Base-by-base conservation (phyloP, 305 asterid species). In the Fraxinus dipetala region DNA sequence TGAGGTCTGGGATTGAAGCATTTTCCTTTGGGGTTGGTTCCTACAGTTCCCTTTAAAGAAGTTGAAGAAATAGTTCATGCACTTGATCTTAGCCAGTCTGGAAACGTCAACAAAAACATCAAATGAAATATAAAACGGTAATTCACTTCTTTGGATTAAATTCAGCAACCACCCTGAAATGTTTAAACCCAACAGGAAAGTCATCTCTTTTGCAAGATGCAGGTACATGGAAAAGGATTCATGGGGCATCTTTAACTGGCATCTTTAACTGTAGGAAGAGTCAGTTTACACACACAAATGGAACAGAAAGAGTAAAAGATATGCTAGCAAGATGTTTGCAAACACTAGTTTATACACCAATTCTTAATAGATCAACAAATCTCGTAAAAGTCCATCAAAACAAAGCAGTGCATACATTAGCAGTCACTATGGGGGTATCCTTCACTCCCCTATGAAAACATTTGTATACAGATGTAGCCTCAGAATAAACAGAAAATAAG, bases 391-490 rank as follows among this genome's bases (percentile, higher is more conserved):
- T 77, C 31, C 40, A 13, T 31, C 63, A 38, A 63, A 61, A 24
- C 34, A 59, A 72, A 30, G 51, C 34, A 59, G 67, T 38, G 59
- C 54, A 45, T 31, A 77, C 80, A 84, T 14, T 54, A n/a, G 40
- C 28, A 54, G 54, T 59, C n/a, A 31, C 43, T 40, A 40, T 4
- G 43, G 28, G 65, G 51, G 13, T 43, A 43, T 6, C 16, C 20
- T 35, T 36, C 70, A 61, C 77, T 75, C 59, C 67, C 76, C 82
- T 38, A 76, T 38, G 38, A 59, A 78, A 79, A 70, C 76, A 69
- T 28, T 82, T 74, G 81, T 77, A 59, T 84, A 80, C 89, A 84
- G 56, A 45, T 65, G 20, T 35, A 79, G 83, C 38, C 83, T 76
- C 20, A 7, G 14, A 48, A 10, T 45, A 75, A 79, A 82, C 34